phyloP scores from a whole-genome alignment of 192 early-diverging fungal species.

The Backusella liffmaniae region DNA sequence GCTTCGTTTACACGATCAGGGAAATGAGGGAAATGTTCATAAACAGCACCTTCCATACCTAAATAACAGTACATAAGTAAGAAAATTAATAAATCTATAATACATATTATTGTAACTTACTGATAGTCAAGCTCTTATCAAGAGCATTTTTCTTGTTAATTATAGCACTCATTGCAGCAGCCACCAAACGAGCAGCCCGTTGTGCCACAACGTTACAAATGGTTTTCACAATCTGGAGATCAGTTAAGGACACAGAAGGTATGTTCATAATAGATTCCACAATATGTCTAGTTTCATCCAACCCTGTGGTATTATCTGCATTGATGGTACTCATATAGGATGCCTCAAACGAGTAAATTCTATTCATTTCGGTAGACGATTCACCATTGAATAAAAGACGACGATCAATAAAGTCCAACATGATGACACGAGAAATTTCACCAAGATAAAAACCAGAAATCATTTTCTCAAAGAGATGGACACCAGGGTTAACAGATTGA shows the following conservation, averaged over 20 bases:
- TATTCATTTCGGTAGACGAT: constrained; percentile 61
- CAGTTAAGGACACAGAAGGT: constrained; percentile 62
- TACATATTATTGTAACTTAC: constrained; percentile 31
- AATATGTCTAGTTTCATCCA: constrained; percentile 65
- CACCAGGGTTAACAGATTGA: constrained; percentile 72
- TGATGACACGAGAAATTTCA: constrained; percentile 76
- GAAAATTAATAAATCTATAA: background rate
- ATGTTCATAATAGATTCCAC: constrained; percentile 72
- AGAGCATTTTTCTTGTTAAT: constrained; percentile 43
- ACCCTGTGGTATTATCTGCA: constrained; percentile 61
- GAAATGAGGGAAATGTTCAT: constrained; percentile 62
- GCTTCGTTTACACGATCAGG: constrained; percentile 26
- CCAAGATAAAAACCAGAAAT: constrained; percentile 94
- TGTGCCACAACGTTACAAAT: constrained; percentile 80
- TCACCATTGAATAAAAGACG: constrained; percentile 74
- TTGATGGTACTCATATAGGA: constrained; percentile 72
- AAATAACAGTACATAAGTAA: background rate
- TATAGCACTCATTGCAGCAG: constrained; percentile 66
- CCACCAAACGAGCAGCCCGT: constrained; percentile 80
- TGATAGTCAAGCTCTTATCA: constrained; percentile 35
- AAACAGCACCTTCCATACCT: constrained; percentile 63
- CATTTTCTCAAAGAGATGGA: constrained; percentile 92
- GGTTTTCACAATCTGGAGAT: constrained; percentile 77
- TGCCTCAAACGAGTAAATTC: constrained; percentile 74
- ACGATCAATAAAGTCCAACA: constrained; percentile 81